These are phyloP conservation scores for Teunomyces kruisii DNA, from an alignment of 805 yeast genomes.

Conservation along the genomic window DNA sequence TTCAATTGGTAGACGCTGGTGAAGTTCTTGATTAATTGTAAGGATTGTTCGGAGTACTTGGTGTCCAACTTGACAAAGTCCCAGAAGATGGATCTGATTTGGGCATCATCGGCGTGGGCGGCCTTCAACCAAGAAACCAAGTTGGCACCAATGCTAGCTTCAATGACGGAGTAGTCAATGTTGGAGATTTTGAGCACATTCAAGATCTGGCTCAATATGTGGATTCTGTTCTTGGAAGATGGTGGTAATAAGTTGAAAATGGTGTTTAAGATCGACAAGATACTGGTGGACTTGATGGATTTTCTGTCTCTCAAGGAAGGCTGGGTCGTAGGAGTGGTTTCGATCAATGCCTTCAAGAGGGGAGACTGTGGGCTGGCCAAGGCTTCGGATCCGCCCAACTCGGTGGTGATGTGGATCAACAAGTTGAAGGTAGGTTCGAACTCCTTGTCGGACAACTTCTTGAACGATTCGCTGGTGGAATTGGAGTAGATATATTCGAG, in stretches of 20 bases:
- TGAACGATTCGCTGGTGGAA: conserved; percentile 28
- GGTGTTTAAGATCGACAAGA: conserved; percentile 40
- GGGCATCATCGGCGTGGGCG: conserved; percentile 30
- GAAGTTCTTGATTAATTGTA: conserved; percentile 36
- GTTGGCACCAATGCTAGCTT: conserved; percentile 35
- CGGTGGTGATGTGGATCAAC: conserved; percentile 33
- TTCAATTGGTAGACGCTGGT: conserved; percentile 25
- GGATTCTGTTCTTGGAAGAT: conserved; percentile 29
- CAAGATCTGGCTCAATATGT: conserved; percentile 32
- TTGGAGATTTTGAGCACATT: conserved; percentile 28
- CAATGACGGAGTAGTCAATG: conserved; percentile 32
- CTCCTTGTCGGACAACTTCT: conserved; percentile 40
- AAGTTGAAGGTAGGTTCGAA: conserved; percentile 47
- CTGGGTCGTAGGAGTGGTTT: conserved; percentile 33
- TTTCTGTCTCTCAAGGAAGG: conserved; percentile 46
- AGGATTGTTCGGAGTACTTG: conserved; percentile 27
- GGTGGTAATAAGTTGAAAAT: conserved; percentile 43
- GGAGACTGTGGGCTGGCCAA: conserved; percentile 19
- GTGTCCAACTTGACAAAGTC: conserved; percentile 36
- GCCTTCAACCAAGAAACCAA: conserved; percentile 36
- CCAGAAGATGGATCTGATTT: conserved; percentile 36
- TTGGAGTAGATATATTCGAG: conserved; percentile 27
- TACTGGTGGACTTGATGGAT: conserved; percentile 40
- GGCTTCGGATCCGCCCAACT: conserved; percentile 17
- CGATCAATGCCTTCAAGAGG: conserved; percentile 28